These are phyloP conservation scores for Geotrichum europaeum DNA, from an alignment of 1,139 yeast genomes.

Conservation along the genomic window DNA sequence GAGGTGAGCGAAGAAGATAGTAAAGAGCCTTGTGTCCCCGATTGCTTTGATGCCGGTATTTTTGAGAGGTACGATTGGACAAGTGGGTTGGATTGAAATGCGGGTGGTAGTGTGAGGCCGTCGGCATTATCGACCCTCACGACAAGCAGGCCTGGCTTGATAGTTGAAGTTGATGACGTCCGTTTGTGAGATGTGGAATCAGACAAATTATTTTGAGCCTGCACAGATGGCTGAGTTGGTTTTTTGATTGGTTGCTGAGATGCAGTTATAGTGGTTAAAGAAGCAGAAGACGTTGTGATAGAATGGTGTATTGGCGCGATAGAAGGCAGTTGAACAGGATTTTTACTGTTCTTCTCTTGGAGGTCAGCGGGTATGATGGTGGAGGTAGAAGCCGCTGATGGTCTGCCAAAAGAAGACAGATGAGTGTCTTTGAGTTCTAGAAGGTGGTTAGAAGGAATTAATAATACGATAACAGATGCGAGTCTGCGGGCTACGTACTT, in stretches of 20 bases:
- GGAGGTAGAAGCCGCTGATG: conserved; percentile 12
- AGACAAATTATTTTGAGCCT: background rate
- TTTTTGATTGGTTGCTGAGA: background rate
- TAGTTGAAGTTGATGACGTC: conserved; percentile 23
- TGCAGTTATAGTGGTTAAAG: background rate
- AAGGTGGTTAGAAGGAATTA: background rate
- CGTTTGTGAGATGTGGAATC: background rate
- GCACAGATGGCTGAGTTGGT: background rate
- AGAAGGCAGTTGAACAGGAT: background rate
- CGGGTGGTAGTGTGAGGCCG: conserved; percentile 57
- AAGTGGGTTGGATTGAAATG: conserved; percentile 23
- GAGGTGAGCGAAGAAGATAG: conserved; percentile 7
- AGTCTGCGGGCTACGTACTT: background rate
- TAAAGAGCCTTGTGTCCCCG: conserved; percentile 8
- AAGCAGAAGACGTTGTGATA: background rate
- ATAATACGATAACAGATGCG: background rate
- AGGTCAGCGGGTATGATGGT: conserved; percentile 5
- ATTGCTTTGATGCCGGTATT: conserved; percentile 8
- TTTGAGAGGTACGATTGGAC: conserved; percentile 19
- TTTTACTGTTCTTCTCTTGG: background rate
- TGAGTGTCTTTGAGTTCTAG: conserved; percentile 14
- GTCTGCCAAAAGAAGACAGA: conserved; percentile 13
- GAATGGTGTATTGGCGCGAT: background rate
- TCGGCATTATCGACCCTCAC: conserved; percentile 62
- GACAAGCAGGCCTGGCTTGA: conserved; percentile 62